Conservation (phyloP, 2,329 filamentous ascomycete species). For the Penicillium nordicum region DNA sequence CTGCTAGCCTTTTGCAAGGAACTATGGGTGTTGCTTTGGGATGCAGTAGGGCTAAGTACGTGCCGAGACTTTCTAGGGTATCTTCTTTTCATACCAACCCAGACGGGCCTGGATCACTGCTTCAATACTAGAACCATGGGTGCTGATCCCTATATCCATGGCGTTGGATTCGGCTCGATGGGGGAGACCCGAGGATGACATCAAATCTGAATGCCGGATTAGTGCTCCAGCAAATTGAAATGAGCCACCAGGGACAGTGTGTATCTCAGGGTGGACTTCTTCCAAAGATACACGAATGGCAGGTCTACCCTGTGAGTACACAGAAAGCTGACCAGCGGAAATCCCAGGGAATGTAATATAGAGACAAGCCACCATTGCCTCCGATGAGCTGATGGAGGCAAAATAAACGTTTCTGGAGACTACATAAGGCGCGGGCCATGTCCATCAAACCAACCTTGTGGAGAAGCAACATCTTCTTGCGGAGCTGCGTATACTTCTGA, state of each 20-base stretch:
- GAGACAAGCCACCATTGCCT: background rate
- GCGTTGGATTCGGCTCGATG: background rate
- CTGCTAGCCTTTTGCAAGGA: background rate
- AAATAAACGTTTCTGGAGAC: background rate
- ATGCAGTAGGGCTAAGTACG: background rate
- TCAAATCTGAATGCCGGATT: constrained; percentile 1
- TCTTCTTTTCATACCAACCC: background rate
- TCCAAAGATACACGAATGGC: background rate
- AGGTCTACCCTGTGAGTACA: background rate
- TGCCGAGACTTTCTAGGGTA: background rate
- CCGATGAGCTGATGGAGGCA: constrained; percentile 1
- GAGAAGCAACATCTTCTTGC: background rate
- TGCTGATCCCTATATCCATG: background rate
- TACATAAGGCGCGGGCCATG: background rate
- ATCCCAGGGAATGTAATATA: background rate
- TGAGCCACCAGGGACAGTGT: background rate
- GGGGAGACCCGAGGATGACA: constrained; percentile 1
- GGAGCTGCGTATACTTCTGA: background rate
- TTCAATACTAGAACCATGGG: background rate
- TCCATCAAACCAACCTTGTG: background rate
- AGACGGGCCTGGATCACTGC: background rate
- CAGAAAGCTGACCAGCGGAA: background rate
- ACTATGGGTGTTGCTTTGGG: background rate
- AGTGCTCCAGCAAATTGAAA: constrained; percentile 2
- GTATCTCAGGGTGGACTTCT: background rate